Evolutionary conservation across 2,329 filamentous ascomycete species (phyloP), one percentile per base, ranked within the genome.

Genomic region (Fusarium buxicola): DNA sequence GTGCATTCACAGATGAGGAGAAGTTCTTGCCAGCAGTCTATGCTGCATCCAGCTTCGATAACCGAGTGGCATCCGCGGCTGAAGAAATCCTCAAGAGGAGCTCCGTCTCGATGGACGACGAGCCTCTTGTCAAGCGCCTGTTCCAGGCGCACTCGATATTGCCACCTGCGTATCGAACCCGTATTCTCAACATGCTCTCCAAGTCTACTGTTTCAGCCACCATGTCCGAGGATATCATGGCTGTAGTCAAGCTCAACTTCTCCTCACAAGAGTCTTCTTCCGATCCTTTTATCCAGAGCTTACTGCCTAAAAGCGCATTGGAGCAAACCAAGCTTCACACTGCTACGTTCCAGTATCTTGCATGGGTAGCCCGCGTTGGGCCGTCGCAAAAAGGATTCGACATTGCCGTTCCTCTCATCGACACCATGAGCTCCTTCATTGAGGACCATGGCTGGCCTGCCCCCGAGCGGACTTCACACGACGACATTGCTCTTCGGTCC

Each of bases 1-100:
- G 92, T 5, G 88, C 94, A 7, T 98, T 99, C 75, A 88, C 81
- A 0, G 92, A 97, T 60, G 78, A 87, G 1, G 92, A 98, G 72
- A 88, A 93, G 28, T 92, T 97, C 68, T 75, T 97, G 11, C 90
- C 94, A 1, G 90, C 92, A 1, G 77, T 98, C 1, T 93, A 91
- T 73, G 93, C 94, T 6, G 89, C 92, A 24, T 89, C 92, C 1
- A 94, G 94, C 75, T 80, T 88, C 2, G 95, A 97, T 65, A 92
- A 89, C 31, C 86, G 90, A 8, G 88, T 97, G 32, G 88, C 91
- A 10, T 87, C 90, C n/a, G 80, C 92, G n/a, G 94, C 92, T 0
- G 92, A 97, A 54, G 93, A 97, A 69, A 86, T 96, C 44, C 77
- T 98, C 64, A 99, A 97, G 76, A 84, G 94, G 64, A 90, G 86